Evolutionary conservation across 2,329 filamentous ascomycete genomes (phyloP).

Genomic region (Triangularia verruculosa): DNA sequence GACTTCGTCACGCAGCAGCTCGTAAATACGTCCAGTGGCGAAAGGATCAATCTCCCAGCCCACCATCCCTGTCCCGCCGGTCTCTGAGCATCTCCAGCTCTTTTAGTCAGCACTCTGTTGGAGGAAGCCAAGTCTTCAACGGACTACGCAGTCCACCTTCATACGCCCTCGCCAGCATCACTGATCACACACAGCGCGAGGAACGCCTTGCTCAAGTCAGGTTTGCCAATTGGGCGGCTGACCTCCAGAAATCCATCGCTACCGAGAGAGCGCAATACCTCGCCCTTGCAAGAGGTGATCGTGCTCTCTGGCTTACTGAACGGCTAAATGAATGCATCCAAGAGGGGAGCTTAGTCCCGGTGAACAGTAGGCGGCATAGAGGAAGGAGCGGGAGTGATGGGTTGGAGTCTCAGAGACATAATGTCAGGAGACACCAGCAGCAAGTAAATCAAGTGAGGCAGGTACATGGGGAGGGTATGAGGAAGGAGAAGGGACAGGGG

Average conservation of each 20-base stretch:
- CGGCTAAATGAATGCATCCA: slow-evolving; percentile 63
- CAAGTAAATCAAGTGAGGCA: slow-evolving; percentile 6
- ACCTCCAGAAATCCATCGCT: slow-evolving; percentile 72
- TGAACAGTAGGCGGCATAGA: slow-evolving; percentile 29
- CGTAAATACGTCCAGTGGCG: slow-evolving; percentile 78
- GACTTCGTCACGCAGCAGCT: slow-evolving; percentile 78
- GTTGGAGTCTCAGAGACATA: slow-evolving; percentile 7
- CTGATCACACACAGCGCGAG: slow-evolving; percentile 39
- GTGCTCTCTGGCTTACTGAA: slow-evolving; percentile 67
- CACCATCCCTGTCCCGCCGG: slow-evolving; percentile 10
- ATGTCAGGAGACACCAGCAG: not conserved
- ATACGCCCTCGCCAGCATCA: slow-evolving; percentile 60
- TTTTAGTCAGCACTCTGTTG: slow-evolving; percentile 1
- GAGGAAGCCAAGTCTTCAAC: slow-evolving; percentile 19
- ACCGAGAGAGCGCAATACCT: slow-evolving; percentile 71
- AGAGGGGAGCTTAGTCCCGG: slow-evolving; percentile 59
- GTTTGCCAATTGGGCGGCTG: slow-evolving; percentile 77
- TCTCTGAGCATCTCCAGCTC: slow-evolving; percentile 16
- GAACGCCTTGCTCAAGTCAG: slow-evolving; percentile 49
- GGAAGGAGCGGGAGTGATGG: slow-evolving; percentile 29
- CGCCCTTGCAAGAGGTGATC: slow-evolving; percentile 57
- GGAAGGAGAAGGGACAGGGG: not conserved
- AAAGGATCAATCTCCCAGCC: slow-evolving; percentile 25
- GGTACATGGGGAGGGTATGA: not conserved
- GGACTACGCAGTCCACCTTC: slow-evolving; percentile 37